phyloP scores from a whole-genome alignment of 495 filamentous ascomycete genomes.

The Penicillium atrosanguineum region DNA sequence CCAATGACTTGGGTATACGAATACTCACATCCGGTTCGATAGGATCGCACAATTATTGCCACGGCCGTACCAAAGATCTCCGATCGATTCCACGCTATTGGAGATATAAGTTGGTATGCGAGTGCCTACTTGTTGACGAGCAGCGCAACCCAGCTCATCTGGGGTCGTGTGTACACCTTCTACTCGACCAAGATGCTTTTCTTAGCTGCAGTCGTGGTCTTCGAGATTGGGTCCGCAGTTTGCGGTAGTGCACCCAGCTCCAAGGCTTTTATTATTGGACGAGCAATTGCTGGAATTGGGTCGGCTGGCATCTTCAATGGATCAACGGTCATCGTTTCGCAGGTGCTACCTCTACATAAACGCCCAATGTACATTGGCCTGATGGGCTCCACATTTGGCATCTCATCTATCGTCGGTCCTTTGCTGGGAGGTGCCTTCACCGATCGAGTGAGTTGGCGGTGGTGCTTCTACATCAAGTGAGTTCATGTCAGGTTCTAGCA shows the following conservation, averaged over 20 bases:
- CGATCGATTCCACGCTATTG: constrained; percentile 59
- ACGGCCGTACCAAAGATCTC: constrained; percentile 71
- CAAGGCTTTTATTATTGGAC: constrained; percentile 66
- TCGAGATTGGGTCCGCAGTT: constrained; percentile 64
- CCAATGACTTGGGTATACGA: background rate
- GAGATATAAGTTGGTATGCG: constrained; percentile 60
- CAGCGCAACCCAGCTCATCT: constrained; percentile 46
- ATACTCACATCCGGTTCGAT: background rate
- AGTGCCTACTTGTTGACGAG: constrained; percentile 49
- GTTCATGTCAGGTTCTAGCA: background rate
- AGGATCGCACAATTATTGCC: constrained; percentile 65
- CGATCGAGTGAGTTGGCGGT: constrained; percentile 49
- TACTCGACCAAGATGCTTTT: constrained; percentile 57
- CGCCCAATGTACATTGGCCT: constrained; percentile 52
- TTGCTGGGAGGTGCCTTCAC: constrained; percentile 34
- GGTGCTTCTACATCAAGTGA: constrained; percentile 63
- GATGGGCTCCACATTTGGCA: constrained; percentile 49
- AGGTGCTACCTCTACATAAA: constrained; percentile 53
- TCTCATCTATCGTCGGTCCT: constrained; percentile 50
- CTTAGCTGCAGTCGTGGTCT: constrained; percentile 55
- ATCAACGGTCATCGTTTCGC: constrained; percentile 53
- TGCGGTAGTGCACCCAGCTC: constrained; percentile 72
- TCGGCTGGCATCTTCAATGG: constrained; percentile 53
- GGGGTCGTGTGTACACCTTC: constrained; percentile 64
- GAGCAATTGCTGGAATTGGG: constrained; percentile 48